Percentiles rank a stretch among this genome's conserved stretches.
Evolutionary conservation across 2,329 filamentous ascomycete genomes (phyloP).

Genomic region (Biscogniauxia sp.): DNA sequence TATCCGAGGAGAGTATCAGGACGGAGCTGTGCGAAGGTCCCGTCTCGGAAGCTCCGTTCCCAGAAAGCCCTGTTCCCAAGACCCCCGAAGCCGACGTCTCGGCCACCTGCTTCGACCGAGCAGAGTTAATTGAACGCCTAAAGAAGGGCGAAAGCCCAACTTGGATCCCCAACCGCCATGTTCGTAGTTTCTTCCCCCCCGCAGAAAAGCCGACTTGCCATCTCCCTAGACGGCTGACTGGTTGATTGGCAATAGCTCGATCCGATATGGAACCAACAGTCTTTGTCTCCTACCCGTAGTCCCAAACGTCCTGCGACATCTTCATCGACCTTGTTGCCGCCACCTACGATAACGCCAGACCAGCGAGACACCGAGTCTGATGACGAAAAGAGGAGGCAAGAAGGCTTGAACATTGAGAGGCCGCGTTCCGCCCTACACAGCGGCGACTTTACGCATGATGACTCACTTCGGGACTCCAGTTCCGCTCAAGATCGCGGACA

Average conservation of each 20-base stretch:
- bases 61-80: conserved; percentile 38
- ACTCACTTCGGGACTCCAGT: conserved; percentile 24
- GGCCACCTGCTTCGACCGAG: conserved; percentile 57
- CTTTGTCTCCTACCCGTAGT: conserved; percentile 37
- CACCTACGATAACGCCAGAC: conserved; percentile 48
- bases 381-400: conserved; percentile 44
- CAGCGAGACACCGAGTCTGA: conserved; percentile 36
- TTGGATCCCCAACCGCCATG: conserved; percentile 67
- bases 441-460: conserved; percentile 60
- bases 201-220: not conserved
- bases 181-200: conserved; percentile 34
- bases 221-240: conserved; percentile 14
- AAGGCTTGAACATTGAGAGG: conserved; percentile 69
- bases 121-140: conserved; percentile 78
- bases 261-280: conserved; percentile 36
- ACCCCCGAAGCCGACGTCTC: conserved; percentile 32
- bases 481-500: conserved; percentile 22
- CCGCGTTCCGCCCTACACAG: conserved; percentile 74
- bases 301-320: conserved; percentile 34
- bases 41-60: conserved; percentile 42
- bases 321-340: conserved; percentile 42
- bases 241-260: conserved; percentile 29
- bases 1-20: conserved; percentile 60
- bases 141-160: conserved; percentile 76
- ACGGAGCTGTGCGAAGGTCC: conserved; percentile 62